These are phyloP conservation scores for Silybum marianum DNA, from an alignment of 129 eudicot genomes.

Conservation along the genomic window DNA sequence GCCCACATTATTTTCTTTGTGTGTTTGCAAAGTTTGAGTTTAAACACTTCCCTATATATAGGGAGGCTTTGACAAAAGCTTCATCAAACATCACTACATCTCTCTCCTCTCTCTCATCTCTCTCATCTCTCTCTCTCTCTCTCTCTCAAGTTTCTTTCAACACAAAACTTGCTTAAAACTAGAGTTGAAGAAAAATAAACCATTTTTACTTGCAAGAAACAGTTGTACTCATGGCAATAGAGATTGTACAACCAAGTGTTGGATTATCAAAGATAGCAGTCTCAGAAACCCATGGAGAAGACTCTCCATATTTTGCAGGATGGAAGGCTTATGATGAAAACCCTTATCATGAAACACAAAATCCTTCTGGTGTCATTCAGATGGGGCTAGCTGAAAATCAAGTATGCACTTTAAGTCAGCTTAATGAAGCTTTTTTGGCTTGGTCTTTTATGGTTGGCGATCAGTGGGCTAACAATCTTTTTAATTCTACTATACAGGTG, in stretches of 20 bases:
- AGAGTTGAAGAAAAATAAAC: not conserved
- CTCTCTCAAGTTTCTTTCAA: not conserved
- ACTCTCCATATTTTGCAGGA: constrained; percentile 97
- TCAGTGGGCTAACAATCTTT: constrained; percentile 23
- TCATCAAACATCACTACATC: constrained; percentile 33
- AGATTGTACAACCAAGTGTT: constrained; percentile 57
- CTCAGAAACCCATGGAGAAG: constrained; percentile 96
- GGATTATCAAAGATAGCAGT: constrained; percentile 69
- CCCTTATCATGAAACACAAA: constrained; percentile 69
- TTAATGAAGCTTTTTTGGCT: not conserved
- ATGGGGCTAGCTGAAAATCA: constrained; percentile 99
- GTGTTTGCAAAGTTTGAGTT: constrained; percentile 19
- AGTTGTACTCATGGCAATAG: constrained; percentile 56
- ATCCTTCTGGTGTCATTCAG: constrained; percentile 89
- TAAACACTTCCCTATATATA: constrained; percentile 36
- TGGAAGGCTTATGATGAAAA: constrained; percentile 98
- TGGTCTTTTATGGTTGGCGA: not conserved
- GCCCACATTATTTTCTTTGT: constrained; percentile 25
- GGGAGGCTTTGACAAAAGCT: constrained; percentile 27
- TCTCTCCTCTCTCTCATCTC: constrained; percentile 9
- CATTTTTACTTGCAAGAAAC: not conserved
- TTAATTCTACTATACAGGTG: constrained; percentile 50
- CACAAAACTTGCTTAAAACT: constrained; percentile 17
- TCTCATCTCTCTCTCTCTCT: constrained; percentile 7
- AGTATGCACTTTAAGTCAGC: constrained; percentile 40